Base-by-base conservation (phyloP, 2,329 filamentous ascomycete species). In the Fusarium haematococcum region DNA sequence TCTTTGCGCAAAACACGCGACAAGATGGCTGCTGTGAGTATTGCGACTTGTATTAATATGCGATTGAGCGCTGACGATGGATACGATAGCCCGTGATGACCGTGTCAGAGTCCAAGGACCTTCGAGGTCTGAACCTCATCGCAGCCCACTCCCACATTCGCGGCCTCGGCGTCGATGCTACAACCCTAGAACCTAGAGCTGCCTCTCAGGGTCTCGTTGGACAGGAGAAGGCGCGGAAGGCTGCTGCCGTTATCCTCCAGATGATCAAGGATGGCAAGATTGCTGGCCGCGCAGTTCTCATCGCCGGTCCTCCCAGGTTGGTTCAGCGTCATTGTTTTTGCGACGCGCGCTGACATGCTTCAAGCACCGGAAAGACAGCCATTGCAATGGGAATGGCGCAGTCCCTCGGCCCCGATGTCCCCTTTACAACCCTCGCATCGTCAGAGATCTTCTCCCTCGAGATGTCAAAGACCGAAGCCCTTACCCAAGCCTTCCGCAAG, bases 181-280 rank as follows among this genome's bases (percentile, higher is more conserved):
- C 97, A 81, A 97, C 95, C 8, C 89, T 99, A 75, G 95, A 98
- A 80, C 95, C 97, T 23, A 92, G 96, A 69, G 85, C 90, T 32
- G 89, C 93, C 57, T 97, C 96, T 16, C 97, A 99, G 83, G 97
- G 97, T 39, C 91, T 99, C 6, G 96, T 99, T 10, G 97, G 97
- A 54, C 97, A 99, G 85, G 93, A 97, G 80, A 98, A 98, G 87
- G 97, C 97, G 66, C 92, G 97, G 70, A 98, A 98, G 85, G 97
- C 97, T 11, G 97, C 97, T 4, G 97, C 96, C 1, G 93, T 99
- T 58, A 97, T 99, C 79, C 86, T 99, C 71, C 95, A 98, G 87
- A 99, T 99, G 97, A 97, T 97, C 79, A 98, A 97, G 86, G 95
- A 98, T 81, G 96, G 96, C 80, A 98, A 98, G 88, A 98, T 99